Base-by-base conservation (phyloP, 1,284 basidiomycete species). In the Cryptococcus deneoformans region DNA sequence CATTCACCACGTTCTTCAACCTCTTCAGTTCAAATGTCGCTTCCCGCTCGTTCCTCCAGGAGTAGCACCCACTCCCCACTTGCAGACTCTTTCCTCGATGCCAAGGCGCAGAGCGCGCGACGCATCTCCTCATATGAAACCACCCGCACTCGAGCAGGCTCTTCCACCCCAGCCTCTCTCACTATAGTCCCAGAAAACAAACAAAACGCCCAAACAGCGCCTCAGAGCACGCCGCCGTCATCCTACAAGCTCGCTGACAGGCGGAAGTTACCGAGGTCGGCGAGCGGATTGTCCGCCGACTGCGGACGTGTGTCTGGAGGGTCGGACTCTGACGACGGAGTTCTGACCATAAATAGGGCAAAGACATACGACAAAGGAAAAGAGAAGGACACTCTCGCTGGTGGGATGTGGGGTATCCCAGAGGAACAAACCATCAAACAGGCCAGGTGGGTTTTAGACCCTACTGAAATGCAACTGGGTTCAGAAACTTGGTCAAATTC, bases 371-470 rank as follows among this genome's bases (percentile, higher is more conserved):
- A 35, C 2, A 45, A 42, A 11, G 54, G 56, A 5, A 57, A 54
- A 36, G 52, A 51, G 3, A 56, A 54, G 49, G 37, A 55, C 39
- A 43, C 50, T 48, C 24, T 20, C 37, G 11, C 34, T 12, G 38
- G 50, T 6, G 39, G 50, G 8, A 37, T 51, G 36, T 12, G 50
- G n/a, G 35, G 37, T 14, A 42, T 35, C 45, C 37, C 45, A 6
- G 46, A 54, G 20, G 46, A 34, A 39, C 49, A 44, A 50, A 43
- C 16, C 29, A 40, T 45, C 40, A 49, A 37, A 36, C 56, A 57
- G 20, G 63, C 64, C 10, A 59, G 60, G 6, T 74, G 72, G 72
- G 53, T 69, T 1, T 48, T 70, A 2, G 72, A 74, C 53, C 48
- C 64, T 7, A 35, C 59, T 5, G 64, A 69, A 51, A 54, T 62